Evolutionary conservation across 345 rosid genomes (phyloP), one percentile per base, ranked within the genome.

Genomic region (Atalantia buxifolia): DNA sequence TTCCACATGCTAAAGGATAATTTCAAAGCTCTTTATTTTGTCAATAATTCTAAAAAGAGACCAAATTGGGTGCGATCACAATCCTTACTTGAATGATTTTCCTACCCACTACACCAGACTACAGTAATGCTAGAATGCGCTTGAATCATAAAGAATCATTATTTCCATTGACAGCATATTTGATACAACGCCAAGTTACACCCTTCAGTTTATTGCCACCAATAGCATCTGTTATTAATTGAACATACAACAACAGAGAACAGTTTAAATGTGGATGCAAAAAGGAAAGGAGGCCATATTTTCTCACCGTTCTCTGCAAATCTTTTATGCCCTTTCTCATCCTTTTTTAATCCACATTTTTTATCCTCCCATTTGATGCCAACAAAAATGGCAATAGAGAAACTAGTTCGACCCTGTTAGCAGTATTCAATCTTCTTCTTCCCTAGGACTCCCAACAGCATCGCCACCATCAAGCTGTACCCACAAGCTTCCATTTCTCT

Each of bases 401-500:
- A 38, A 70, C 21, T 56, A 42, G 27, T 72, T 61, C 30, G 21
- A 10, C 2, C 24, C 74, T n/a, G 72, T 45, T 33, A 38, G 50
- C 16, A 33, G 2, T 38, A 31, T 87, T 66, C 84, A 87, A 40
- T 81, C 87, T 80, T 85, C 90, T 78, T 74, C 90, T 78, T 74
- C 85, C 66, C 84, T 60, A 1, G 91, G 92, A 80, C 88, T 86
- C 59, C 87, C 81, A 27, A 48, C 66, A 4, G 77, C 87, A 22
- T 84, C 87, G 1, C 80, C 88, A 35, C 84, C 92, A 7, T 87
- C 91, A 7, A 91, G 88, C 59, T 86, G 89, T 7, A 83, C 88
- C 98, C 97, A 90, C 77, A 91, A 69, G 75, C 87, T 84, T 74
- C 71, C 87, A 80, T 86, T 90, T 83, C 91, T 87, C 77, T 91